phyloP scores from a whole-genome alignment of 2,329 filamentous ascomycete genomes.

The Colletotrichum sp. region DNA sequence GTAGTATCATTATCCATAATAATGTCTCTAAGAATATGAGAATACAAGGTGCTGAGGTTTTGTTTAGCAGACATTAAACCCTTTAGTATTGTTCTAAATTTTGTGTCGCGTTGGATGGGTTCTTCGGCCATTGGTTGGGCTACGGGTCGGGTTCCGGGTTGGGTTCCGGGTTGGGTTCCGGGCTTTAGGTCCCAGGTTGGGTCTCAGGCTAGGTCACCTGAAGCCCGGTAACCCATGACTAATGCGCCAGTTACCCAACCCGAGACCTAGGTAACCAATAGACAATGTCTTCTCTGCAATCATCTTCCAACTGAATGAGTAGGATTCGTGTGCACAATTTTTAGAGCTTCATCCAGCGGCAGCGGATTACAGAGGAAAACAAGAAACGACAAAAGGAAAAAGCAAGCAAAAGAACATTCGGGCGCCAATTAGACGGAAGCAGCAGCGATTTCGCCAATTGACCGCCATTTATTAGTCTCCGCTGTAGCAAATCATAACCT shows the following conservation, averaged over 20 bases:
- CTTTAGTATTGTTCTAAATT: neutral
- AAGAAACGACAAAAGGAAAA: no score
- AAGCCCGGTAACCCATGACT: neutral
- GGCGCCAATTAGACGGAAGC: no score
- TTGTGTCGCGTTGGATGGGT: neutral
- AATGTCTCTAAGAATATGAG: neutral
- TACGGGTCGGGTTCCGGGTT: neutral
- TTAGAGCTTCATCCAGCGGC: neutral
- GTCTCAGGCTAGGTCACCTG: neutral
- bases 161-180: neutral
- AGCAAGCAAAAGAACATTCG: no score
- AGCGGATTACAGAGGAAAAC: no score
- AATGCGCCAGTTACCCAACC: neutral
- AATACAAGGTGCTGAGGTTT: neutral
- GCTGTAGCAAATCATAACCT: no score
- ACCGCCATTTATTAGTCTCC: no score
- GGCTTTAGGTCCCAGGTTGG: neutral
- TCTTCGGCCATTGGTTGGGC: neutral
- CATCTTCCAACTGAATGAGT: neutral
- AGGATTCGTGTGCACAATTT: neutral
- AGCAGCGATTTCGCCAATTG: no score
- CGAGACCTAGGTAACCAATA: neutral
- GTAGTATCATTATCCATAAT: neutral
- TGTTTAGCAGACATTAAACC: neutral
- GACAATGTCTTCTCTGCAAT: neutral